Conservation (phyloP, 1,139 yeast species). For the Yamadazyma taylorii region DNA sequence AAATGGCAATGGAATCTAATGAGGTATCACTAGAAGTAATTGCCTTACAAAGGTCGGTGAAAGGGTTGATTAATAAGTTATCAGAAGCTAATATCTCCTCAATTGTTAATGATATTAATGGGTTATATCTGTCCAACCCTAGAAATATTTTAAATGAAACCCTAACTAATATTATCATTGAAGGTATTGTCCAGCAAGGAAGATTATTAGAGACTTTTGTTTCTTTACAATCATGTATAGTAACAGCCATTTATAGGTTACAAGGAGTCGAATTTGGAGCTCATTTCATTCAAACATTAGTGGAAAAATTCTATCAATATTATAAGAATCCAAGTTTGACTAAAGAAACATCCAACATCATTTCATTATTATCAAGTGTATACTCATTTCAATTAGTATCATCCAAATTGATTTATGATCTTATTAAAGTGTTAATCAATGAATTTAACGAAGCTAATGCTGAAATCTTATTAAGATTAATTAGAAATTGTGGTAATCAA, state of each 20-base stretch:
- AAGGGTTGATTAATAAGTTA: slow-evolving; percentile 80
- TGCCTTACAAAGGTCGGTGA: slow-evolving; percentile 59
- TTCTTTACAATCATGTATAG: slow-evolving; percentile 74
- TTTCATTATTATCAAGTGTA: slow-evolving; percentile 73
- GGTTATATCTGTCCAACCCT: slow-evolving; percentile 63
- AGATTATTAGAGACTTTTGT: slow-evolving; percentile 76
- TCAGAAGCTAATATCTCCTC: slow-evolving; percentile 80
- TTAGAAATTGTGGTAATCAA: slow-evolving; percentile 78
- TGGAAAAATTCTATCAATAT: slow-evolving; percentile 58
- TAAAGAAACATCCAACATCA: slow-evolving; percentile 66
- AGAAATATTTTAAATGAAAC: slow-evolving; percentile 75
- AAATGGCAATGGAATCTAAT: slow-evolving; percentile 39
- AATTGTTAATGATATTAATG: slow-evolving; percentile 68
- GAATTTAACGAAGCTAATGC: slow-evolving; percentile 71
- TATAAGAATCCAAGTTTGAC: slow-evolving; percentile 29
- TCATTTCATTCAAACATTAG: slow-evolving; percentile 70
- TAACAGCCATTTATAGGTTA: slow-evolving; percentile 70
- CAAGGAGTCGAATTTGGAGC: slow-evolving; percentile 95
- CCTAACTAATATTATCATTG: slow-evolving; percentile 61
- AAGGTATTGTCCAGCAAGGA: slow-evolving; percentile 64
- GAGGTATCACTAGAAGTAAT: slow-evolving; percentile 47
- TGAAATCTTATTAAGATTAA: slow-evolving; percentile 69
- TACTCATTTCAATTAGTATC: slow-evolving; percentile 78
- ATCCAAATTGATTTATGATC: slow-evolving; percentile 72
- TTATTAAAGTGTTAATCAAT: slow-evolving; percentile 56